Conservation (phyloP, 2,329 filamentous ascomycete species). For the Verticillium dahliae region DNA sequence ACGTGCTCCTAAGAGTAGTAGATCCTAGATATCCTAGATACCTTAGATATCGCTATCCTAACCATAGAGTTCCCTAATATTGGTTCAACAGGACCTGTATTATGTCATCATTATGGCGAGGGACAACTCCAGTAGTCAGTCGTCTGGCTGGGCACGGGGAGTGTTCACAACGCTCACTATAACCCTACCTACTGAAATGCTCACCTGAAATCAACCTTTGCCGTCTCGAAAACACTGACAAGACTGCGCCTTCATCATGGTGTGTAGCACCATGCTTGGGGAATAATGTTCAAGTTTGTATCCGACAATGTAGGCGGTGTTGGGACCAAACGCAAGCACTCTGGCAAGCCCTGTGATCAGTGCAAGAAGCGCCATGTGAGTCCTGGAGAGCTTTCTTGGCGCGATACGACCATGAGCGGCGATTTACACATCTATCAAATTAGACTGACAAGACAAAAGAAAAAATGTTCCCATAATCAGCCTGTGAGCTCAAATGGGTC, state of each 20-base stretch:
- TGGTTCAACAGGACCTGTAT: no score
- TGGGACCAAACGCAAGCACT: constrained; percentile 11
- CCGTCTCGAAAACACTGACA: neutral
- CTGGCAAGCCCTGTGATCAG: constrained; percentile 6
- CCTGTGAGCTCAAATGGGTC: neutral
- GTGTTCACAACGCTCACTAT: no score
- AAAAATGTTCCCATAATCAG: neutral
- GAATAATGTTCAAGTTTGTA: constrained; percentile 16
- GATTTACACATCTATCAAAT: neutral
- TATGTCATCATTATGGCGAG: no score
- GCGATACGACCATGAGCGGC: neutral
- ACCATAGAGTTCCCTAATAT: no score
- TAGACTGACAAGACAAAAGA: neutral
- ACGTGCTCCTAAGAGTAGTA: no score
- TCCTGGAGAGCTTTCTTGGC: neutral
- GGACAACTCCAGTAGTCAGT: no score
- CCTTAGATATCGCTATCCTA: no score
- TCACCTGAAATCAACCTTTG: no score
- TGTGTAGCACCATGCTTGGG: neutral
- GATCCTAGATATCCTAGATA: no score
- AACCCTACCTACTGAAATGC: no score
- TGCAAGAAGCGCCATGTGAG: constrained; percentile 13
- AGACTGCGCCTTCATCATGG: neutral
- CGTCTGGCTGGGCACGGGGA: no score
- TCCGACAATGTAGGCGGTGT: constrained; percentile 22